phyloP scores from a whole-genome alignment of 1,139 yeast species.

The Blastobotrys capitulatus region DNA sequence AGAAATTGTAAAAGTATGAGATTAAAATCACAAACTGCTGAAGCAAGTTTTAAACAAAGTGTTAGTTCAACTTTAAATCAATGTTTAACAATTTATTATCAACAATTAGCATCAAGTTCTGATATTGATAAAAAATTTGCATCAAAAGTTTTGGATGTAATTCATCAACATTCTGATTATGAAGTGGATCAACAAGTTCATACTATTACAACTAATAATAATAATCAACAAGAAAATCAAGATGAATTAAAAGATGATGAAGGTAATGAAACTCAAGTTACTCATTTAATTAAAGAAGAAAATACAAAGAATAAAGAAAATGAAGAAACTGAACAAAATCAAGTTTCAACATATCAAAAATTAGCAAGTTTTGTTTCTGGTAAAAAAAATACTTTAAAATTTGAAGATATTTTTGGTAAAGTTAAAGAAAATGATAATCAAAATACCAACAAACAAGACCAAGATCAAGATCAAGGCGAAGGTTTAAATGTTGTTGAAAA shows the following conservation, averaged over 20 bases:
- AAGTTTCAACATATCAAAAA: slow-evolving; percentile 3
- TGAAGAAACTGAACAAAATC: neutral
- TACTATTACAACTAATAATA: neutral
- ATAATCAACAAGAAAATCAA: neutral
- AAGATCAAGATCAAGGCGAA: neutral
- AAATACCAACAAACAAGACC: neutral
- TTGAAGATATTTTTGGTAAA: slow-evolving; percentile 12
- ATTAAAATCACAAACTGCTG: slow-evolving; percentile 11
- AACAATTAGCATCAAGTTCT: slow-evolving; percentile 11
- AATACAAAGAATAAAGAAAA: neutral
- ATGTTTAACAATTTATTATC: slow-evolving; percentile 18
- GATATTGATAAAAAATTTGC: slow-evolving; percentile 13
- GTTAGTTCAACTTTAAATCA: slow-evolving; percentile 15
- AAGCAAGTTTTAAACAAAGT: slow-evolving; percentile 14
- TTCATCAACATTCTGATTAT: slow-evolving; percentile 9
- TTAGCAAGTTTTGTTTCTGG: slow-evolving; percentile 11
- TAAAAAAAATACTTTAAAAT: slow-evolving; percentile 9
- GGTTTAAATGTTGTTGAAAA: neutral
- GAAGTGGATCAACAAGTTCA: neutral
- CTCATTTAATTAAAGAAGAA: neutral
- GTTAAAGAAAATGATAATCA: neutral
- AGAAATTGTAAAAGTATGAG: slow-evolving; percentile 15
- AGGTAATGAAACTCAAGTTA: neutral
- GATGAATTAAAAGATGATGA: neutral
- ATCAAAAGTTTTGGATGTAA: slow-evolving; percentile 13